Conservation (phyloP, 495 filamentous ascomycete species). For the Cercophora samala region DNA sequence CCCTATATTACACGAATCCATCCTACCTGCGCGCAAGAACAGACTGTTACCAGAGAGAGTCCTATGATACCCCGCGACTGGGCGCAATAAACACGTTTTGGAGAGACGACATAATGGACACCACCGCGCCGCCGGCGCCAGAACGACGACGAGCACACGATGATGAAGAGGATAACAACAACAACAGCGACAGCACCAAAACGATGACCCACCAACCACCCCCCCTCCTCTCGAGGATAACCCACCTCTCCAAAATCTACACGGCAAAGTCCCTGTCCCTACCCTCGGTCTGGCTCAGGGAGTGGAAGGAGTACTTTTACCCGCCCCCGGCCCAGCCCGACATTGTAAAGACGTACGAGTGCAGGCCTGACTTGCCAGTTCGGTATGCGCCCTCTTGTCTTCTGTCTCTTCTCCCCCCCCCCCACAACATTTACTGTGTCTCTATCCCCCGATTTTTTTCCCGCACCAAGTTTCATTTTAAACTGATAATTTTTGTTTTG, state of each 20-base stretch:
- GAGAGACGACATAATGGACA: neutral
- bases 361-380: constrained; percentile 34
- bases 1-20: too few relatives aligned
- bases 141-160: neutral
- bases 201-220: constrained; percentile 11
- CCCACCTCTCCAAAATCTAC: constrained; percentile 25
- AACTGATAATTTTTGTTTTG: too few relatives aligned
- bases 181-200: neutral
- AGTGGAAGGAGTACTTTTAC: constrained; percentile 27
- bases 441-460: too few relatives aligned
- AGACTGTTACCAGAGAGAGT: neutral
- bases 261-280: constrained; percentile 14
- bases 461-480: too few relatives aligned
- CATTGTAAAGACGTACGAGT: constrained; percentile 35
- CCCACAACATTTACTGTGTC: too few relatives aligned
- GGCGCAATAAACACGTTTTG: neutral
- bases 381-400: constrained; percentile 27
- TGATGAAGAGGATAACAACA: too few relatives aligned
- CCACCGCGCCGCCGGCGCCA: neutral
- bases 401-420: neutral
- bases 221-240: constrained; percentile 25
- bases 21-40: too few relatives aligned
- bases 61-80: neutral
- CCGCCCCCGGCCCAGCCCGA: constrained; percentile 25
- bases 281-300: constrained; percentile 21